phyloP scores from a whole-genome alignment of 768 basidiomycete genomes.

The Russula lepida region DNA sequence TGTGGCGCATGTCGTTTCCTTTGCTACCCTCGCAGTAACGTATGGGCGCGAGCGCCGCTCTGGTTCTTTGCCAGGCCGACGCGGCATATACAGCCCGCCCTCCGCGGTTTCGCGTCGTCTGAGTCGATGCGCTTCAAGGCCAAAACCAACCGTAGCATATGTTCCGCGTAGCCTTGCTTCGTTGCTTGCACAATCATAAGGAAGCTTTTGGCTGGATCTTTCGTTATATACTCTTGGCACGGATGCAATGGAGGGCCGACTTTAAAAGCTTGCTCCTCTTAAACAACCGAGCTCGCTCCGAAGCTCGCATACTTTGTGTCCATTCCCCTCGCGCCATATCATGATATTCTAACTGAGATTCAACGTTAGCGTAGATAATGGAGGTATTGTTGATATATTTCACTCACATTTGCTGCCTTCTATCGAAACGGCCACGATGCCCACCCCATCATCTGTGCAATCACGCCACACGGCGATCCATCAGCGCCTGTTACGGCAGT shows the following conservation, averaged over 20 bases:
- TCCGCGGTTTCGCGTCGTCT: conserved; percentile 7
- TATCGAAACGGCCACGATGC: not conserved
- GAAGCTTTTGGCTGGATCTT: not conserved
- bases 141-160: not conserved
- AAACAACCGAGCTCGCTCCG: not conserved
- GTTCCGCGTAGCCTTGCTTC: not conserved
- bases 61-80: not conserved
- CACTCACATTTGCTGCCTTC: not conserved
- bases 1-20: not conserved
- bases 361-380: not conserved
- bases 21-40: not conserved
- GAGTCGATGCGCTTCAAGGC: not conserved
- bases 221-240: not conserved
- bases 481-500: conserved; percentile 1
- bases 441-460: conserved; percentile 7
- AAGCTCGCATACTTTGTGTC: not conserved
- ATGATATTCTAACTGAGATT: not conserved
- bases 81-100: conserved; percentile 6
- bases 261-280: not conserved
- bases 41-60: conserved; percentile 2
- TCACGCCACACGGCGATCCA: conserved; percentile 18
- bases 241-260: not conserved
- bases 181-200: not conserved
- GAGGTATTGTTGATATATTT: not conserved
- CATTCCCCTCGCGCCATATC: no score